Evolutionary conservation across 257 asterid species (phyloP), one percentile per base, ranked within the genome.

Genomic region (Thymus quinquecostatus): DNA sequence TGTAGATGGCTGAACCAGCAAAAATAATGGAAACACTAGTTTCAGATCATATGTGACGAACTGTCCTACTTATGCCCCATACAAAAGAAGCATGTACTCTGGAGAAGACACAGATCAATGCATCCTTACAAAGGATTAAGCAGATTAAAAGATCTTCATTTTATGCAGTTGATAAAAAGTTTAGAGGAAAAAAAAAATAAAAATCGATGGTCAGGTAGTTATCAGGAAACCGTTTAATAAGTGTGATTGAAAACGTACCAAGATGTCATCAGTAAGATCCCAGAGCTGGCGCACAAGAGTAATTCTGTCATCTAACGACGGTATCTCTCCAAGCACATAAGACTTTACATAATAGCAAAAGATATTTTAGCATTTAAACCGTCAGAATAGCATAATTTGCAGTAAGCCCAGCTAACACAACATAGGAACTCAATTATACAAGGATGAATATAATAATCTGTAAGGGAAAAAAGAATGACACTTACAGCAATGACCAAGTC

Each of bases 311-410:
- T 88, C 78, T 28, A 87, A 56, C 36, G 99, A 94, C 60, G 99
- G 97, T 80, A 94, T 82, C 86, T 94, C 99, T 40, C 99, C 97
- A 55, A 91, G 96, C 79, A 94, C 99, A 41, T 94, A 89, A 13
- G 99, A 94, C 99, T 94, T 80, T 78, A 67, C 70, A 77, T 67
- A 47, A 86, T 48, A 28, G 64, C 65, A 81, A 6, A 60, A 71
- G 54, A 77, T 68, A 73, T 30, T 36, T 72, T 30, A 60, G 69
- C 30, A 53, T 58, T 21, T 60, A 48, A 64, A 75, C 66, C 73
- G 48, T 33, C 57, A 58, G 54, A 21, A 55, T 60, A 28, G 70
- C 55, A 64, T 45, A 77, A 61, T 61, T 43, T 21, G 33, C 33
- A 55, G 64, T 6, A 63, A 59, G 38, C 55, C 62, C 62, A 14